Base-by-base conservation (phyloP, 2,329 filamentous ascomycete species). In the Arthroderma uncinatum region DNA sequence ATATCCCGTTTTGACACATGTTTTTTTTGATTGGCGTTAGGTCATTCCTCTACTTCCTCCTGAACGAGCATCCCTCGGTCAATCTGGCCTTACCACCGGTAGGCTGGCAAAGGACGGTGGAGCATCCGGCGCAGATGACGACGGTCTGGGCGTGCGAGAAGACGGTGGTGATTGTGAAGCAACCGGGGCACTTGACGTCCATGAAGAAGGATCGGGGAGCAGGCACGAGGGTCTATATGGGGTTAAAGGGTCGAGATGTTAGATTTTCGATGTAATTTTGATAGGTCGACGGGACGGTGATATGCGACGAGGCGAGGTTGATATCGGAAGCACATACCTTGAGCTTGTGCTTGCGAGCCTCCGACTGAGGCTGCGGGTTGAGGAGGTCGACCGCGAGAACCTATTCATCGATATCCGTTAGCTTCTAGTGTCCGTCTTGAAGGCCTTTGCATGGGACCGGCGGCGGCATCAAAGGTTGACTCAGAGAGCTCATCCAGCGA, bases 161-260 rank as follows among this genome's bases (percentile, higher is more conserved):
- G 79, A 98, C 93, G 78, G 93, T 98, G 78, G 93, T 98, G 85
- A 98, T 98, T 78, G 91, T 96, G 87, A 97, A 98, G 89, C 93
- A 98, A 73, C 93, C 93, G 76, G 93, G 93, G 88, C 93, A 98
- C 87, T 98, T 98, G 83, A 98, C 93, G 77, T 98, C 93, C 93
- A 98, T 98, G 89, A 98, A 98, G 88, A 97, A 98, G 68, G 92
- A 97, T 77, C 93, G 89, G 72, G 93, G 93, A 67, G 84, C 86
- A 72, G 93, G 93, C 75, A 98, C 93, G 71, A 98, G 88, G 68
- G 83, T 90, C 90, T 94, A 67, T 62, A 23, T 12, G 5, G n/a
- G 28, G 16, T 25, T 16, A 10, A 7, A 33, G 33, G 8, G 19
- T n/a, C 21, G 37, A 25, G 2, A 50, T 14, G 50, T 53, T 59